phyloP scores from a whole-genome alignment of 352 stramenopile genomes.

The Phytophthora vignae region DNA sequence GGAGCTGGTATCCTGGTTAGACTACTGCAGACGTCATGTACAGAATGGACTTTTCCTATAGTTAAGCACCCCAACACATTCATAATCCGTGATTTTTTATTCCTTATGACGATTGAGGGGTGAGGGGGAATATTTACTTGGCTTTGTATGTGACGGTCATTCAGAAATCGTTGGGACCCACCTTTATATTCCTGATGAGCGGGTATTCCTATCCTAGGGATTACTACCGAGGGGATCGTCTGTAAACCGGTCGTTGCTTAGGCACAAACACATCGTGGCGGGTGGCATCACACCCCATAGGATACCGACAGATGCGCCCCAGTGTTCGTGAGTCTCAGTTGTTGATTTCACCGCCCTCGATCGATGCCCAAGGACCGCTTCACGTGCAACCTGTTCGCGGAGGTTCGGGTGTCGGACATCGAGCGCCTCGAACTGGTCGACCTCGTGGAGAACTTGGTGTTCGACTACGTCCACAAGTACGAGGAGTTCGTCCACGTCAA shows the following conservation, averaged over 20 bases:
- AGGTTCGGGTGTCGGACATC: constrained; percentile 17
- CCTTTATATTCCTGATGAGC: too few relatives aligned
- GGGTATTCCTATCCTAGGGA: too few relatives aligned
- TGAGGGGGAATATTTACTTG: too few relatives aligned
- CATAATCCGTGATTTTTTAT: too few relatives aligned
- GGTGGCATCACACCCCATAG: constrained; percentile 3
- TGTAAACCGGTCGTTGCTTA: constrained; percentile 18
- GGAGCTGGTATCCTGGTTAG: too few relatives aligned
- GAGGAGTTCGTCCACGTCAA: constrained; percentile 24
- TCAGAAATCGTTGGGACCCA: too few relatives aligned
- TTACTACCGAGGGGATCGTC: too few relatives aligned
- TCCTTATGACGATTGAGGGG: too few relatives aligned
- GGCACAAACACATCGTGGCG: constrained; percentile 10
- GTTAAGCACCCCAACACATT: too few relatives aligned
- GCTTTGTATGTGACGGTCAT: too few relatives aligned
- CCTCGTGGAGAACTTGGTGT: constrained; percentile 23
- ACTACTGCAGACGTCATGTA: too few relatives aligned
- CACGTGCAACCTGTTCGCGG: constrained; percentile 20
- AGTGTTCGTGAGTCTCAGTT: constrained; percentile 10
- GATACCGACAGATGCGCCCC: background rate
- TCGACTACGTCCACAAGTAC: constrained; percentile 34
- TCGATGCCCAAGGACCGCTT: constrained; percentile 28
- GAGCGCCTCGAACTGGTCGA: constrained; percentile 21
- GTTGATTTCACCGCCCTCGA: constrained; percentile 3
- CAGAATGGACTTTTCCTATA: too few relatives aligned